Evolutionary conservation across 2,329 filamentous ascomycete genomes (phyloP), one percentile per base, ranked within the genome.

Genomic region (Hypoxylon sp.): DNA sequence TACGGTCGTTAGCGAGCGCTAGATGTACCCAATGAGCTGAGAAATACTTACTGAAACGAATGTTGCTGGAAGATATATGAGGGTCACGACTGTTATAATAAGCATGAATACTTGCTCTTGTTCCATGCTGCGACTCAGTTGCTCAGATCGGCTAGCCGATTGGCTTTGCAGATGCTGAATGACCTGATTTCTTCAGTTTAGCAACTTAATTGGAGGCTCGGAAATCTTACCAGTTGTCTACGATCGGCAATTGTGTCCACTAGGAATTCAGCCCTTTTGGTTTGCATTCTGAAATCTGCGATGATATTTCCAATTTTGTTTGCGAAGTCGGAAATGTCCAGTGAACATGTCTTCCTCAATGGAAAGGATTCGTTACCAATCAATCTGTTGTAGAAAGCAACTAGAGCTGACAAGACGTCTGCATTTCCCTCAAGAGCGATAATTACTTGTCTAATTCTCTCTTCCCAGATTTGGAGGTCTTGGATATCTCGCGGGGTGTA

Each of bases 361-460:
- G 67, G 67, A 39, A 80, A 80, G 26, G 74, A 50, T 9, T 71
- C 62, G 46, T 77, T 70, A 0, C 60, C 51, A 3, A 53, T 48
- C 8, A 80, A 52, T 3, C 66, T 31, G 9, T 55, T 47, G 61
- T 81, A 81, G 37, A 78, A 81, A 1, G 63, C 65, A 14, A 63
- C 42, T 10, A 81, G 66, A 0, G 74, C 74, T 5, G 61, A 67
- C 6, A 84, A 73, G 3, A 84, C 75, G 33, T 81, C 76, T 1
- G 76, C 65, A 62, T 84, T 84, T 0, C 78, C 73, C 22, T 81
- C 74, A 2, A 84, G 63, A 1, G 80, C 71, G 72, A 81, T 80
- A 19, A 80, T 73, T 0, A 74, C 77, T 35, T 80, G 76, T 35
- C 77, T 80, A 1, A 75, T 73, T 52, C 77, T 77, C 19, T 85